Conservation (phyloP, 2,329 filamentous ascomycete genomes). For the Verticillium nubilum region DNA sequence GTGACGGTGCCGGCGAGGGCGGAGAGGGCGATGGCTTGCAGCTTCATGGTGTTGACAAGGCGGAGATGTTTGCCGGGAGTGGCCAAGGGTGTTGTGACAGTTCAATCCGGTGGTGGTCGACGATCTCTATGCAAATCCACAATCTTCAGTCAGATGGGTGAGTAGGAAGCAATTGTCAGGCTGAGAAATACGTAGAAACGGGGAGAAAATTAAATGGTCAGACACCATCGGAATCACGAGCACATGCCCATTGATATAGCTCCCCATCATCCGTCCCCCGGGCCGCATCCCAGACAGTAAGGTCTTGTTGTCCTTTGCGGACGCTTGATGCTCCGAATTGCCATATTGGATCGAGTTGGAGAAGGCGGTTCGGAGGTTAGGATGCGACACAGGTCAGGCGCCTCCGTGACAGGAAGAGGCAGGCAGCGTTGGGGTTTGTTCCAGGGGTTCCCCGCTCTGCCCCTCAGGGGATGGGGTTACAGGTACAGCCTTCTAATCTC, state of each 20-base stretch:
- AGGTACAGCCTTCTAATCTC: neutral
- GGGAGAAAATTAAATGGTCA: neutral
- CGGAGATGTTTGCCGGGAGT: neutral
- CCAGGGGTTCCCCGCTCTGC: neutral
- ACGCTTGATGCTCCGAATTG: constrained; percentile 19
- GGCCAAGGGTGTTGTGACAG: too few species aligned
- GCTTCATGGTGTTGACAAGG: neutral
- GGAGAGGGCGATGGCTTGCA: neutral
- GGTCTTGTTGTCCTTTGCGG: constrained; percentile 26
- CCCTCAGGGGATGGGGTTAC: neutral
- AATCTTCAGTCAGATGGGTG: too few species aligned
- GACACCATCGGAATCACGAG: neutral
- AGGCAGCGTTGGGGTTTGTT: neutral
- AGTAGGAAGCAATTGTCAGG: neutral
- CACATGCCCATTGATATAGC: neutral
- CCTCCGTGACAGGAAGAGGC: constrained; percentile 1
- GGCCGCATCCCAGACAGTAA: neutral
- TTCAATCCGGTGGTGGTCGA: too few species aligned
- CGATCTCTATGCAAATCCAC: too few species aligned
- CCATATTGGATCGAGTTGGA: constrained; percentile 14
- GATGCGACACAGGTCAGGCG: neutral
- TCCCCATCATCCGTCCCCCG: neutral
- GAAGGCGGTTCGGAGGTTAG: constrained; percentile 1
- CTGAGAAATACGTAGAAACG: neutral
- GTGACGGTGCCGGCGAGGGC: constrained; percentile 10